phyloP scores from a whole-genome alignment of 2,329 filamentous ascomycete genomes.

The Mycosphaerella sp. region DNA sequence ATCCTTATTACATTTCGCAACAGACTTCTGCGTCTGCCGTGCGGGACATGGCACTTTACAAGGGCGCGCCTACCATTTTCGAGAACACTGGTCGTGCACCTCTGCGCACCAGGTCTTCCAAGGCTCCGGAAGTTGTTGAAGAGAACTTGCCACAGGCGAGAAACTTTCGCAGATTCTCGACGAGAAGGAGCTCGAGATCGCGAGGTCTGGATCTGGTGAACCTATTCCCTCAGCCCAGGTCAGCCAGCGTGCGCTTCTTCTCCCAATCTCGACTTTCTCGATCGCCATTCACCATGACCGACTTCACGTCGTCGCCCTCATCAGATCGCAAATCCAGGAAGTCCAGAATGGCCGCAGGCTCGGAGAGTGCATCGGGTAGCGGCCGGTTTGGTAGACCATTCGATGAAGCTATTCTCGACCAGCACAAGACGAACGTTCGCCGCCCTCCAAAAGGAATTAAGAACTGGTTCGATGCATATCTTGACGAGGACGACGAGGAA shows the following conservation, averaged over 20 bases:
- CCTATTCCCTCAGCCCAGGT: slow-evolving; percentile 34
- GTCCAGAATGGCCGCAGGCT: slow-evolving; percentile 1
- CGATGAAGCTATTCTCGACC: slow-evolving; percentile 39
- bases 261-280: slow-evolving; percentile 38
- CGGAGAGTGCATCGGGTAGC: slow-evolving; percentile 10
- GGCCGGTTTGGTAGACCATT: slow-evolving; percentile 17
- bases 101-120: slow-evolving; percentile 10
- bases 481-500: slow-evolving; percentile 26
- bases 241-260: slow-evolving; percentile 27
- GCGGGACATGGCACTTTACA: slow-evolving; percentile 39
- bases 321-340: slow-evolving; percentile 4
- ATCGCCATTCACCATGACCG: slow-evolving; percentile 37
- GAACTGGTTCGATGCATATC: slow-evolving; percentile 45
- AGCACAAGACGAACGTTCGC: slow-evolving; percentile 43
- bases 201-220: slow-evolving; percentile 38
- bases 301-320: slow-evolving; percentile 11
- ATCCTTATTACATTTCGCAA: slow-evolving; percentile 39
- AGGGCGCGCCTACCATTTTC: slow-evolving; percentile 31
- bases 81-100: slow-evolving; percentile 19
- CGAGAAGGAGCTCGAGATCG: slow-evolving; percentile 20
- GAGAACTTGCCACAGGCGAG: slow-evolving; percentile 8
- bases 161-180: slow-evolving; percentile 14
- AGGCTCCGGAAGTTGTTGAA: slow-evolving; percentile 2
- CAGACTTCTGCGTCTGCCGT: slow-evolving; percentile 42
- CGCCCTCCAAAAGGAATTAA: slow-evolving; percentile 44